Conservation (phyloP, 371 early-diverging fungal species). For the Quaeritorhiza haematococci region DNA sequence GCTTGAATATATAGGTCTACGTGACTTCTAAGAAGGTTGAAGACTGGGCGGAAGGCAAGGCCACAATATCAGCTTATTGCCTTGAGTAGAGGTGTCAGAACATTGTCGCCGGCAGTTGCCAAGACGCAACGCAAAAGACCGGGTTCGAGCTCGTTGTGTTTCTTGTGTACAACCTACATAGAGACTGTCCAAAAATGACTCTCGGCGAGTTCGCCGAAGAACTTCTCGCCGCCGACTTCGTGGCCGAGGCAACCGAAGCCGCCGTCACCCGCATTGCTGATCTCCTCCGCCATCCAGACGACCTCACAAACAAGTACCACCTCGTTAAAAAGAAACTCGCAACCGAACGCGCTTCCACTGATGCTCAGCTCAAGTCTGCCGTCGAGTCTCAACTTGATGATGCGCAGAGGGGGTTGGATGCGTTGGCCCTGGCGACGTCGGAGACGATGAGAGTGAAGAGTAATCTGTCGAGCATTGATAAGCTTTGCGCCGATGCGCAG, state of each 20-base stretch:
- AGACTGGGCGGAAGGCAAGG: no score
- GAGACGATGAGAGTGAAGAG: constrained; percentile 63
- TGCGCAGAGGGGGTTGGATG: constrained; percentile 77
- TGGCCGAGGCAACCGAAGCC: constrained; percentile 28
- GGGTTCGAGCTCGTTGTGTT: no score
- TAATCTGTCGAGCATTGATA: constrained; percentile 76
- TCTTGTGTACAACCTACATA: background rate
- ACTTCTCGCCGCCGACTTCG: constrained; percentile 10
- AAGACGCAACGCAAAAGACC: no score
- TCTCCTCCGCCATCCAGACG: constrained; percentile 76
- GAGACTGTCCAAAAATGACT: no score
- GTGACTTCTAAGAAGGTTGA: no score
- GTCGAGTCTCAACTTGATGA: constrained; percentile 90
- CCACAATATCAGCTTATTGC: no score
- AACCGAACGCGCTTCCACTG: constrained; percentile 86
- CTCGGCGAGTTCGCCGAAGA: no score
- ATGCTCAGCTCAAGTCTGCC: constrained; percentile 90
- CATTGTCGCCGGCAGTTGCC: no score
- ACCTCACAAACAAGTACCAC: constrained; percentile 78
- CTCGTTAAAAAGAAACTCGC: constrained; percentile 72
- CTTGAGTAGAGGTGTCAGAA: no score
- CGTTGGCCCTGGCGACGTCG: constrained; percentile 58
- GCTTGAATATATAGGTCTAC: no score
- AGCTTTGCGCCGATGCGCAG: constrained; percentile 75
- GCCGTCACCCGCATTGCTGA: constrained; percentile 32